Base-by-base conservation (phyloP, 106 monocot genomes). In the Dioscorea alata region DNA sequence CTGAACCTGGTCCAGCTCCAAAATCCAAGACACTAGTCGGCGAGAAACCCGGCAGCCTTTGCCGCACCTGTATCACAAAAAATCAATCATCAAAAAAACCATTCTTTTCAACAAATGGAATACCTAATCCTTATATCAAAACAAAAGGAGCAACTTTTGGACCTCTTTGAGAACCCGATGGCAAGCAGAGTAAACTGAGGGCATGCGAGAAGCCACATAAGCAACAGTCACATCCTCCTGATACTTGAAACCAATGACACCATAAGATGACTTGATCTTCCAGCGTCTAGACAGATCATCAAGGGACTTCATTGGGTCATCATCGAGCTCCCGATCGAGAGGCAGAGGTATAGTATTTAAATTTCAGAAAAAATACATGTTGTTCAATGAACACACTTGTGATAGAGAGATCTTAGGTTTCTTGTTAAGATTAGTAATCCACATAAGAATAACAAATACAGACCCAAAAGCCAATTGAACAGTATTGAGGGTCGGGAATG, bases 151-250 rank as follows among this genome's bases (percentile, higher is more conserved):
- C 18, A 50, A 50, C 17, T n/a, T 50, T 59, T 25, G 23, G 24
- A 99, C 99, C 90, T 99, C 99, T 58, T 71, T 76, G 56, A 99
- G 90, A 16, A 99, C 93, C 13, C 99, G 89, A 71, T 85, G 85
- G 69, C 84, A 85, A 4, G 99, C 90, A 12, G 99, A 78, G 81
- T 93, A 93, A 18, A 99, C 90, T 14, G 99, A 84, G 5, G 99
- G 99, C 99, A 99, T 99, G 48, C 99, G 90, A 24, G 90, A 90
- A 8, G 99, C 99, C 10, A 99, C 87, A 48, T 99, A 99, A 6
- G 99, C 99, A 16, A 85, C 71, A 6, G 93, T 93, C 87, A 93
- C 87, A 17, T 99, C 92, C 15, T 99, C 90, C 23, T 51, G 60
- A 65, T 99, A 99, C 61, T 63, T 71, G 33, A 99, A 65, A 10